A percentile compares a stretch with the other conserved stretches of the same genome.
These are phyloP conservation scores for Claviceps sorghi DNA, from an alignment of 2,329 filamentous ascomycete genomes.

Conservation along the genomic window DNA sequence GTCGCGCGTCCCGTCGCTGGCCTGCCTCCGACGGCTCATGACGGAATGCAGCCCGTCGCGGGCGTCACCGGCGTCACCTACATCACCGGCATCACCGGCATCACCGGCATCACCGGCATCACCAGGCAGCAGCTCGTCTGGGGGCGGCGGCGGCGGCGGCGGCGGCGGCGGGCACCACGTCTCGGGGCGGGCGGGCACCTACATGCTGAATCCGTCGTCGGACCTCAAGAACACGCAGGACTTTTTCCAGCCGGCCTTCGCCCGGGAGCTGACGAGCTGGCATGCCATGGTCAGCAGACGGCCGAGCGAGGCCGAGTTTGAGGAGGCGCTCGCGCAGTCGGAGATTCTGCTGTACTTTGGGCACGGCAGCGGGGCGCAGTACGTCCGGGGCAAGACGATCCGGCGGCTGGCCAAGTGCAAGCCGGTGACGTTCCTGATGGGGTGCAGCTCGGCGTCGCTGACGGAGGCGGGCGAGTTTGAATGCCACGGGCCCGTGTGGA, in stretches of 20 bases:
- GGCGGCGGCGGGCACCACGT: constrained; percentile 40
- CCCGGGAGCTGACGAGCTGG: constrained; percentile 53
- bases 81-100: neutral
- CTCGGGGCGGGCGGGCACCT: constrained; percentile 44
- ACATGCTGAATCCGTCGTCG: constrained; percentile 77
- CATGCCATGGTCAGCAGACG: constrained; percentile 49
- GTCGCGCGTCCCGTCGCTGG: constrained; percentile 76
- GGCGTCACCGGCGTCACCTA: neutral
- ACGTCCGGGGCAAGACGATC: constrained; percentile 73
- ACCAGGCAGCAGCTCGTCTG: constrained; percentile 1
- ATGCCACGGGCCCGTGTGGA: constrained; percentile 76
- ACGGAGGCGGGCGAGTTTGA: constrained; percentile 73
- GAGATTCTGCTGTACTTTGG: constrained; percentile 87
- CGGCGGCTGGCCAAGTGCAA: constrained; percentile 60
- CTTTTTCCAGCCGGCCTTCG: constrained; percentile 53
- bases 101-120: neutral
- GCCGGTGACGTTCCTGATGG: constrained; percentile 79
- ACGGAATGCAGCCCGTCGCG: constrained; percentile 27
- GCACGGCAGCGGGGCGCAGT: constrained; percentile 88
- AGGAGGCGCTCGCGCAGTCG: constrained; percentile 45
- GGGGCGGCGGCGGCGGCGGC: no score
- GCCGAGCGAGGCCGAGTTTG: constrained; percentile 69
- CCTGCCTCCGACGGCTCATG: constrained; percentile 64
- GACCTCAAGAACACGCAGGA: constrained; percentile 70
- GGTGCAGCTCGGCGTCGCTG: constrained; percentile 75